These are phyloP conservation scores for Chrysoporthe puriensis DNA, from an alignment of 2,329 filamentous ascomycete genomes.

Conservation along the genomic window DNA sequence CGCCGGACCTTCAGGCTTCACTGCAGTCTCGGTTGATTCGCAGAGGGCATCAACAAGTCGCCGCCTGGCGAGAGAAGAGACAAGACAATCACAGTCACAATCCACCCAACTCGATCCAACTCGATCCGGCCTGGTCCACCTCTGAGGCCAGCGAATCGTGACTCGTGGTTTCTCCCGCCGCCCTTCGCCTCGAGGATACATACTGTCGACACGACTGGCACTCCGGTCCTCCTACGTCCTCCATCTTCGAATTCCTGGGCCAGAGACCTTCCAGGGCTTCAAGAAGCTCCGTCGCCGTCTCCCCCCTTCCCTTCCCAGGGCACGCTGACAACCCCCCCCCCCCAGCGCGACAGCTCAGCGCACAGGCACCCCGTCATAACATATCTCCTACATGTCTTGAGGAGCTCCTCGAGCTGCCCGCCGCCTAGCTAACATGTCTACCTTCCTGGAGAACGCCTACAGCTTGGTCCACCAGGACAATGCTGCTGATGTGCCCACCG, in stretches of 20 bases:
- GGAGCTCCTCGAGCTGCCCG: constrained; percentile 27
- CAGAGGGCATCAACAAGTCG: neutral
- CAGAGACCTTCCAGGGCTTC: neutral
- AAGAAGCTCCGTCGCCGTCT: neutral
- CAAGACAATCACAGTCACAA: neutral
- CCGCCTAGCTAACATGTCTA: constrained; percentile 71
- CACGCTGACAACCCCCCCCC: neutral
- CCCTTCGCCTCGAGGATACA: neutral
- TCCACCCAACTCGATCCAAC: constrained; percentile 1
- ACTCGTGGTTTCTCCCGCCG: neutral
- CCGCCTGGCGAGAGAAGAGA: neutral
- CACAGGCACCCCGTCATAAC: neutral
- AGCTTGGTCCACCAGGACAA: constrained; percentile 98
- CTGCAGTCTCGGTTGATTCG: constrained; percentile 1
- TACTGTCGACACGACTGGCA: neutral
- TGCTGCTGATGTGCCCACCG: constrained; percentile 84
- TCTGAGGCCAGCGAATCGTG: neutral
- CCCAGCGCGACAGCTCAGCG: constrained; percentile 2
- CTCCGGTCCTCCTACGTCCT: neutral
- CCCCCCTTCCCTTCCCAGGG: neutral
- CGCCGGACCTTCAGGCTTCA: constrained; percentile 6
- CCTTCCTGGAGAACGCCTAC: constrained; percentile 93
- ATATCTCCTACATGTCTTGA: constrained; percentile 17
- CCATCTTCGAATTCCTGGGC: neutral
- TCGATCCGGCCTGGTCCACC: constrained; percentile 3